Percentiles rank a stretch among this genome's conserved stretches.
Evolutionary conservation across 1,139 yeast species (phyloP).

Genomic region (Magnusiomyces fungicola): DNA sequence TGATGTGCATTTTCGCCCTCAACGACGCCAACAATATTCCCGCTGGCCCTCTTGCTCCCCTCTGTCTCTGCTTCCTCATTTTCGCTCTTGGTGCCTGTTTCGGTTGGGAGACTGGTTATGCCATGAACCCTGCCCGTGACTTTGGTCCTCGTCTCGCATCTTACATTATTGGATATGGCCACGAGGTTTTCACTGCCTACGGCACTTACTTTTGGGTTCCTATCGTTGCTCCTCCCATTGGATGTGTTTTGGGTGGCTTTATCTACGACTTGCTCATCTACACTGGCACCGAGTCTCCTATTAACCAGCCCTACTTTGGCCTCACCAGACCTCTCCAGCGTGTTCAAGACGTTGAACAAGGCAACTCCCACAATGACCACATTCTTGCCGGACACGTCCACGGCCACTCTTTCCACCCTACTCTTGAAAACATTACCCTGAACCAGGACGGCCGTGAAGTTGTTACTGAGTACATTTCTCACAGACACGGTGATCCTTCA

Average conservation of each 20-base stretch:
- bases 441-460: too few species aligned
- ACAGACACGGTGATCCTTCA: too few species aligned
- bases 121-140: slow-evolving; percentile 47
- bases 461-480: too few species aligned
- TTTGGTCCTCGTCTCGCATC: slow-evolving; percentile 46
- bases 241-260: slow-evolving; percentile 40
- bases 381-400: slow-evolving; percentile 11
- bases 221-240: slow-evolving; percentile 40
- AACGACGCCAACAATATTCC: slow-evolving; percentile 44
- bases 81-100: slow-evolving; percentile 39
- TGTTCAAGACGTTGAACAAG: slow-evolving; percentile 1
- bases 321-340: slow-evolving; percentile 6
- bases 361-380: slow-evolving; percentile 12
- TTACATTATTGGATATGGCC: slow-evolving; percentile 40
- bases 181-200: slow-evolving; percentile 36
- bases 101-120: slow-evolving; percentile 47
- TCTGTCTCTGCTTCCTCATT: slow-evolving; percentile 39
- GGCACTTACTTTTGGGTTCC: slow-evolving; percentile 47
- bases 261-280: slow-evolving; percentile 42
- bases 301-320: slow-evolving; percentile 37
- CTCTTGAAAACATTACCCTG: slow-evolving; percentile 7
- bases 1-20: slow-evolving; percentile 40
- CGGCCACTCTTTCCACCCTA: slow-evolving; percentile 13
- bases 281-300: slow-evolving; percentile 44
- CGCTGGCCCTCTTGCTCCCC: slow-evolving; percentile 39